Evolutionary conservation across 2,329 filamentous ascomycete genomes (phyloP), one percentile per base, ranked within the genome.

Genomic region (Akanthomyces dipterigenus): DNA sequence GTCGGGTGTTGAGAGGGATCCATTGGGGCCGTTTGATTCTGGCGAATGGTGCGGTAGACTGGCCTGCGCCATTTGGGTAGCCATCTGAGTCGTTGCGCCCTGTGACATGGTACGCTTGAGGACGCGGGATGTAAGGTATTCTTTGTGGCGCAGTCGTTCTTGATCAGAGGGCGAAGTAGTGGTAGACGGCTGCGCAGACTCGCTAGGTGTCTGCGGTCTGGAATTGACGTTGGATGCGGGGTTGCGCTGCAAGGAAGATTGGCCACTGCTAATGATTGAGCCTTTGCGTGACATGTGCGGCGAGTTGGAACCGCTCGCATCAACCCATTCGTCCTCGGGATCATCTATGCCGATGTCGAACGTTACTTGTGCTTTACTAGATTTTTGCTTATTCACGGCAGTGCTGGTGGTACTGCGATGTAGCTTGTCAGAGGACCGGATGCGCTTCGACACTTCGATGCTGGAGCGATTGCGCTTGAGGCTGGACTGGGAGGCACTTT

Each of bases 101-200:
- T 85, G 79, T 7, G 85, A 86, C 0, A 85, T 81, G 11, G 80
- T 84, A 65, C 88, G 82, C 68, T 88, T 83, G 2, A 91, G 78
- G 42, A 90, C 73, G 62, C 86, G 81, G 34, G 87, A 86, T 7
- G 88, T 90, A 56, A 90, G 81, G 63, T 87, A 84, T 67, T 86
- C 83, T 63, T 85, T 87, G 68, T 87, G 86, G 40, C 79, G 77
- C 16, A 73, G 69, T 34, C 75, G 77, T 62, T 78, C 73, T 61
- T 75, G 76, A 43, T 77, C 74, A 26, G 75, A 72, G 22, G 68
- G 72, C 57, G 66, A 67, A 64, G 38, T 55, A 59, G 57, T 60
- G 46, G 63, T 60, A n/a, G 63, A 60, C 12, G 62, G 54, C 48
- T 53, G 62, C 12, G 61, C 48, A 50, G 64, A 64, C 38, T 71